A percentile compares a stretch with the other conserved stretches of the same genome.
These are phyloP conservation scores for Eucalyptus virginea DNA, from an alignment of 345 rosid species.

Conservation along the genomic window DNA sequence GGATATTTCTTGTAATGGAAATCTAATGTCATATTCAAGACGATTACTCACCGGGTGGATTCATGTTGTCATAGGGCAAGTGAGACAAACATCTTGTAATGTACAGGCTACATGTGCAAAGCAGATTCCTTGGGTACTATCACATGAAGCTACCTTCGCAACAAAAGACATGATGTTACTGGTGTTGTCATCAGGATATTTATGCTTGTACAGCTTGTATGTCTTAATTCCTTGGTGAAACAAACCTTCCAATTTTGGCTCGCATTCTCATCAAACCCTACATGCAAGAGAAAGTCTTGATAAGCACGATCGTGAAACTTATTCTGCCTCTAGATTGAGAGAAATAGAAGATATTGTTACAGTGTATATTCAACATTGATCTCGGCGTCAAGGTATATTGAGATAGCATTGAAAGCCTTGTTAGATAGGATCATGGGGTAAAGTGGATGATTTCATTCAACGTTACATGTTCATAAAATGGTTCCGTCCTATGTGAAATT, in stretches of 20 bases:
- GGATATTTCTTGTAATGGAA: background rate
- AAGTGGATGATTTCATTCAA: background rate
- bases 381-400: background rate
- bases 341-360: background rate
- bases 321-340: background rate
- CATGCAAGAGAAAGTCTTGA: background rate
- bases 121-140: background rate
- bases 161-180: background rate
- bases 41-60: background rate
- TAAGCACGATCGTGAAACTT: background rate
- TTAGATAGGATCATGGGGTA: background rate
- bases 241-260: background rate
- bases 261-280: background rate
- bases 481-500: background rate
- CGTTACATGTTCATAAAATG: background rate
- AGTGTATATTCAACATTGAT: slow-evolving; percentile 16
- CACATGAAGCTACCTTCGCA: background rate
- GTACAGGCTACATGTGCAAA: background rate
- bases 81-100: background rate
- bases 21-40: background rate
- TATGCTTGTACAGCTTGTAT: background rate
- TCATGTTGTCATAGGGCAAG: background rate
- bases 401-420: slow-evolving; percentile 13
- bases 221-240: background rate
- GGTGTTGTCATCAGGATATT: background rate